Evolutionary conservation across 2,329 filamentous ascomycete genomes (phyloP), one percentile per base, ranked within the genome.

Genomic region (Taxawa tesnikishii): DNA sequence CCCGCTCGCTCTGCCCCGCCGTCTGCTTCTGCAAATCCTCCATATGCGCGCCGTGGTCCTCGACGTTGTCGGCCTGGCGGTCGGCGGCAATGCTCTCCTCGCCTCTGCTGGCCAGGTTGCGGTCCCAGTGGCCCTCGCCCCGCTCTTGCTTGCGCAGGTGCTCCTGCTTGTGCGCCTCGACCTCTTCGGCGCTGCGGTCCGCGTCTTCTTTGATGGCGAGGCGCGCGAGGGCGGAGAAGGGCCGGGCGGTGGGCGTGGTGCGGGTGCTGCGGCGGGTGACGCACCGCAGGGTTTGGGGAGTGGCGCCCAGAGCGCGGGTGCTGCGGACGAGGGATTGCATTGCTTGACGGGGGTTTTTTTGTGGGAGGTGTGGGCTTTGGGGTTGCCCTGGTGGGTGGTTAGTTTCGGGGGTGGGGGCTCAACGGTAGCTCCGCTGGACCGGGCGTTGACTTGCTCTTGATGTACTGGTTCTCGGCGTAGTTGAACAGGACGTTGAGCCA

Each of bases 21-120:
- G 54, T 59, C 47, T 63, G 45, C 45, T 63, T 48, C 43, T 65
- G 62, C 40, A 65, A 36, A 12, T 63, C 50, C 42, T 55, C 47
- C 37, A 64, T 62, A 37, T 63, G 59, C 28, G 50, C 38, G 9
- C 50, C 52, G 33, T 63, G 58, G 36, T 63, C 53, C 10, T 50
- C 24, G n/a, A 63, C 56, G 32, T 60, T 37, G 15, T 36, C 4
- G 19, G 19, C 19, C 38, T 63, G 46, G 32, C 46, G 49, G 33
- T 65, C 61, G 3, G 62, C 62, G 12, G 54, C 53, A 21, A 64
- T 50, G 32, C 51, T 45, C 32, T 49, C 50, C 42, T 65, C 61
- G 16, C 54, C 53, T 4, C 44, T 37, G 32, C 54, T 59, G 4
- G 57, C 57, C 9, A 65, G 48, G 33, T 58, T 53, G 36, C 63